A percentile compares a stretch with the other conserved stretches of the same genome.
phyloP scores from a whole-genome alignment of 2,329 filamentous ascomycete species.

The Scopulariopsis brevicaulis region DNA sequence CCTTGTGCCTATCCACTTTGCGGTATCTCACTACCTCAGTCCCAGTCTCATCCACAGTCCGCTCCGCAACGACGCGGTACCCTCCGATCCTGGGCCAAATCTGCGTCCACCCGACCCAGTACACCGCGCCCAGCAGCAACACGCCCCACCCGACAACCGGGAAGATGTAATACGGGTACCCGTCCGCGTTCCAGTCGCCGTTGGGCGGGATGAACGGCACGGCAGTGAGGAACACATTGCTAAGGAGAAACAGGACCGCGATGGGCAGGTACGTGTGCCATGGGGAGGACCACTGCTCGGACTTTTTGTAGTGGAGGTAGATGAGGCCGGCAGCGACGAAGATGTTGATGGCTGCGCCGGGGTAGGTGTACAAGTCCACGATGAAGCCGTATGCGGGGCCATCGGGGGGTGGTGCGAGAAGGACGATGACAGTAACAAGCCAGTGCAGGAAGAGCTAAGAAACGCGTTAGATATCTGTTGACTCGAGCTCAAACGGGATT shows the following conservation, averaged over 20 bases:
- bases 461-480: neutral
- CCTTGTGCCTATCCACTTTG: conserved; percentile 10
- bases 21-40: conserved; percentile 28
- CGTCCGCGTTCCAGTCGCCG: conserved; percentile 30
- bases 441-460: conserved; percentile 49
- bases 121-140: conserved; percentile 34
- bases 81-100: conserved; percentile 35
- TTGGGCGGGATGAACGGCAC: conserved; percentile 44
- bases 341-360: conserved; percentile 39
- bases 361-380: conserved; percentile 41
- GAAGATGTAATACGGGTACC: conserved; percentile 45
- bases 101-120: conserved; percentile 42
- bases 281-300: conserved; percentile 39
- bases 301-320: conserved; percentile 36
- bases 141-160: conserved; percentile 42
- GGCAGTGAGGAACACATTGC: conserved; percentile 38
- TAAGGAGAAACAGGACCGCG: conserved; percentile 33
- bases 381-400: conserved; percentile 61
- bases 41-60: conserved; percentile 24
- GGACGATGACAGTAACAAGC: conserved; percentile 50
- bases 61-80: conserved; percentile 34
- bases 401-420: conserved; percentile 54
- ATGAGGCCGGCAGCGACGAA: conserved; percentile 39
- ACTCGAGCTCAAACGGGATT: neutral
- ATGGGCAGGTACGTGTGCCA: conserved; percentile 39